Base-by-base conservation (phyloP, 225 moss, liverwort and hornwort genomes). In the Neckera pumila region DNA sequence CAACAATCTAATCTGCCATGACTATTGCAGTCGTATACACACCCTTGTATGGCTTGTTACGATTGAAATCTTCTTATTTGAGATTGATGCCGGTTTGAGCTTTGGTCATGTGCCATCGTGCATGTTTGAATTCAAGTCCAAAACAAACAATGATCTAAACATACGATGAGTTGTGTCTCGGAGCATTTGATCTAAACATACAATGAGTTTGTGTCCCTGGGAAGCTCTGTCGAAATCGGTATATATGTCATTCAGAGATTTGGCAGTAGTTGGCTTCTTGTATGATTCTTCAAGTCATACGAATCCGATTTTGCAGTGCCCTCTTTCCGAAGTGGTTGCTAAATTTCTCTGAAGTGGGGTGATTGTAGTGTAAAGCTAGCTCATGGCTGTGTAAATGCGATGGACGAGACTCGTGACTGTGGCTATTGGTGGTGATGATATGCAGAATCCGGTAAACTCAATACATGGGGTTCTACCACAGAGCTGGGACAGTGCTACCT, bases 401-500 rank as follows among this genome's bases (percentile, higher is more conserved):
- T 58, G 38, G 38, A 26, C 38, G 58, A 40, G 58, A 28, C 40
- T 40, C 79, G 54, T 90, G 90, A 83, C 79, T 88, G 72, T 86
- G 40, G 63, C 63, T 53, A 27, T 82, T 78, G 79, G 80, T 91
- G 90, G 86, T 87, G 73, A 64, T 86, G 59, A 69, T 86, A 53
- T 91, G 95, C 98, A 99, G 98, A 96, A 86, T 93, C 95, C 58
- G 98, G 98, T 84, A 96, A 96, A 73, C 93, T 99, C 83, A 93
- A 95, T 88, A 96, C 95, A 69, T 99, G 98, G 98, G 98, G 98
- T 75, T 99, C 96, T 62, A 92, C 96, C 58, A 94, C 95, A 67
- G 97, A 97, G 76, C 92, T 97, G 69, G 97, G 96, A 66, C 98
- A 97, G 86, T 95, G 96, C 89, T 92, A 95, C 86, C 83, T 92